Base-by-base conservation (phyloP, 1,284 basidiomycete species). In the Trichosporon inkin region DNA sequence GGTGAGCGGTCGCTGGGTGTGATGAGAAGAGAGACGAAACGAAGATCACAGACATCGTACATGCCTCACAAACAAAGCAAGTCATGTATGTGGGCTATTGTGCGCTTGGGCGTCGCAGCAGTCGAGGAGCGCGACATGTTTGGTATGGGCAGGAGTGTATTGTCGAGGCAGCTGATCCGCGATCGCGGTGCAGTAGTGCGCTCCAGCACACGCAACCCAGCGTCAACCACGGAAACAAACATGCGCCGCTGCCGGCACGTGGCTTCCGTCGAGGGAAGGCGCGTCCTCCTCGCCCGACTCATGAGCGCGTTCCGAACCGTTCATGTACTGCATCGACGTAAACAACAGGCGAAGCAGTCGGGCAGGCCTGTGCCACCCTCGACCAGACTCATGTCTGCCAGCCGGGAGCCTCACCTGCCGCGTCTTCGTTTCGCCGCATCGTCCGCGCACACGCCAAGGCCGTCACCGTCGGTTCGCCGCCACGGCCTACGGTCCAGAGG, bases 301-400 rank as follows among this genome's bases (percentile, higher is more conserved):
- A 19, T 41, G 44, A 16, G 28, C 44, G 44, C 44, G 44, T 49
- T 19, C 44, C 24, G 22, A 49, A 28, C 44, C 16, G 22, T 14
- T 49, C 44, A 49, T 28, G 44, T 49, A 49, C 24, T 14, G 22
- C 28, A 49, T 16, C 44, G 14, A n/a, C 24, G 16, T 16, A 10
- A 13, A 38, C 36, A n/a, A n/a, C 11, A 6, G 36, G 36, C 24
- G 24, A 13, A 24, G 22, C 16, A 49, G 24, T 2, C 44, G 24
- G 44, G 44, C 44, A 32, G 4, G 24, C 16, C 14, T 13, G 28
- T 14, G 13, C 10, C n/a, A 16, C 24, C 24, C 24, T 49, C 44
- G 24, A 28, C 44, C 44, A 24, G 44, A 49, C 44, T 49, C 44
- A 49, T 49, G 44, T 32, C 44, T 49, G 44, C n/a, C 13, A n/a